Evolutionary conservation across 1,284 basidiomycete species (phyloP).

Genomic region (Cutaneotrichosporon curvatum): DNA sequence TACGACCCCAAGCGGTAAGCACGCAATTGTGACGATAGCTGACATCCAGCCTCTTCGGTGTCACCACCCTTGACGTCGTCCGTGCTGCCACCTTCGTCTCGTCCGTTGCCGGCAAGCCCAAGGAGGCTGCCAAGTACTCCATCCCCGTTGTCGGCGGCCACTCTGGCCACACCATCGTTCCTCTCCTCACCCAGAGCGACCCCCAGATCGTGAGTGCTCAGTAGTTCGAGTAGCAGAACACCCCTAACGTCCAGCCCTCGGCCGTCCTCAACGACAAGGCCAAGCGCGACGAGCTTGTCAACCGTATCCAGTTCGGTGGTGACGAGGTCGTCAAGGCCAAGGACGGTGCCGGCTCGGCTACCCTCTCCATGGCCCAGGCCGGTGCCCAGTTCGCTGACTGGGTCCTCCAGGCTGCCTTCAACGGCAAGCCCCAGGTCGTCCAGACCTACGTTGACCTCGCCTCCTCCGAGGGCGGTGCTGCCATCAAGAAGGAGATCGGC

Average conservation of each 20-base stretch:
- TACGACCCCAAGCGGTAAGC: slow-evolving; percentile 69
- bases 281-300: slow-evolving; percentile 59
- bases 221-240: not conserved
- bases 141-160: slow-evolving; percentile 94
- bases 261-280: slow-evolving; percentile 52
- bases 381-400: slow-evolving; percentile 80
- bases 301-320: slow-evolving; percentile 87
- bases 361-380: slow-evolving; percentile 89
- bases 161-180: slow-evolving; percentile 92
- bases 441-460: slow-evolving; percentile 81
- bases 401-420: slow-evolving; percentile 69
- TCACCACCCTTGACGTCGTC: slow-evolving; percentile 96
- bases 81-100: slow-evolving; percentile 88
- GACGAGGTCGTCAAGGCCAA: slow-evolving; percentile 59
- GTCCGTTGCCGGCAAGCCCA: slow-evolving; percentile 61
- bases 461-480: slow-evolving; percentile 46
- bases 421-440: slow-evolving; percentile 75
- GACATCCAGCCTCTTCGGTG: slow-evolving; percentile 55
- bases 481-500: slow-evolving; percentile 47
- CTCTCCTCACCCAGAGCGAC: slow-evolving; percentile 76
- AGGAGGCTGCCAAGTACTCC: slow-evolving; percentile 56
- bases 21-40: not conserved
- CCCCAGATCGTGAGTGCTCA: slow-evolving; percentile 35
- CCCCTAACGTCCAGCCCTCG: slow-evolving; percentile 14
- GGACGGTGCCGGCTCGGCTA: slow-evolving; percentile 81